Evolutionary conservation across 2,329 filamentous ascomycete genomes (phyloP), one percentile per base, ranked within the genome.

Genomic region (Xylariaceae sp.): DNA sequence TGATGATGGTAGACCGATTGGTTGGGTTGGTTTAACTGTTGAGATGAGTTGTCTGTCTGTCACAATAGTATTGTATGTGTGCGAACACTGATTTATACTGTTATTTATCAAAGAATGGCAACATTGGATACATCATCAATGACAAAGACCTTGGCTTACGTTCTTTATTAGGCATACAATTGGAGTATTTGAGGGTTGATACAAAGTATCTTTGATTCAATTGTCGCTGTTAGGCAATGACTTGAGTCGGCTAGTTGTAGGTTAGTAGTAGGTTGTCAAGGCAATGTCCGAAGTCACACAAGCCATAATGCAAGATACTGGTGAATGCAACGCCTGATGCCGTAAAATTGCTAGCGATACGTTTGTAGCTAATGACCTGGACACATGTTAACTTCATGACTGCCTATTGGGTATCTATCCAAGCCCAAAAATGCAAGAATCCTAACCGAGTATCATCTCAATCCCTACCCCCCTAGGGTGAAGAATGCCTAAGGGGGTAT

Each of bases 331-430:
- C 14, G 12, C 32, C 14, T 14, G 3, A 37, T 7, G 3, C 14
- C 32, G 32, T 37, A 16, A 37, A 16, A 37, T 37, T 12, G 32
- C 21, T 44, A 20, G 14, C 20, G 19, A 44, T 23, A 44, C 7
- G 12, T 18, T 21, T 26, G 3, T 44, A 20, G 16, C 14, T 40
- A 48, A n/a, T 12, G 7, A 7, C n/a, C n/a, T 48, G n/a, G n/a
- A 48, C 20, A 29, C 19, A 40, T 3, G 26, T 40, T 46, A 32
- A 48, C 41, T 37, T 48, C 21, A 18, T 42, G 46, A 47, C 14
- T 41, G 29, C 40, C 23, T 37, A 50, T 19, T 53, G 53, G 54
- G 52, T 57, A 59, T 61, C 44, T 50, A 20, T 47, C 21, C 29
- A 32, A 21, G 40, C 45, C 50, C 26, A 23, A 12, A 57, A 29